Percentiles rank a stretch among this genome's conserved stretches.
phyloP scores from a whole-genome alignment of 2,329 filamentous ascomycete species.

The Cladosporium sp. region DNA sequence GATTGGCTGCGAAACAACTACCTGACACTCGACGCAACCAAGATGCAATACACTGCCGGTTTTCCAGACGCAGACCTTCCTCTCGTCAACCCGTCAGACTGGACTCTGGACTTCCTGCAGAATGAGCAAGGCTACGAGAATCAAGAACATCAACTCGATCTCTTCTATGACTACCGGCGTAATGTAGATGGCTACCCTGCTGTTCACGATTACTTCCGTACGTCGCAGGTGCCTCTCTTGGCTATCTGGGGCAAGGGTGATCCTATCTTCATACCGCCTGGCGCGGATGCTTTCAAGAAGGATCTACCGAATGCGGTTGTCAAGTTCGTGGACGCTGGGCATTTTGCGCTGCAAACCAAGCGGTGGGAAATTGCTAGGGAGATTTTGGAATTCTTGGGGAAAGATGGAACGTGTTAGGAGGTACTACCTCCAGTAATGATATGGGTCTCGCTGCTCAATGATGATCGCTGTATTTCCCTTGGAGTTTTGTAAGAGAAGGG shows the following conservation, averaged over 20 bases:
- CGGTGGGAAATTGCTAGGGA: constrained; percentile 33
- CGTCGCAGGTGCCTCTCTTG: constrained; percentile 49
- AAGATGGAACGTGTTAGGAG: no score
- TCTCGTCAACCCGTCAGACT: constrained; percentile 43
- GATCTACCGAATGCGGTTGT: constrained; percentile 48
- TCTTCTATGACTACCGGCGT: constrained; percentile 54
- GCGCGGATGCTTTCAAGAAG: constrained; percentile 50
- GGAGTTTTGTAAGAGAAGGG: no score
- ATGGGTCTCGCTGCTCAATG: no score
- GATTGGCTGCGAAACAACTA: constrained; percentile 32
- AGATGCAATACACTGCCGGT: constrained; percentile 27
- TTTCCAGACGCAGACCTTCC: constrained; percentile 25
- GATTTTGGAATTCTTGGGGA: constrained; percentile 34
- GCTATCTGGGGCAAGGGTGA: constrained; percentile 58
- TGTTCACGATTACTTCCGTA: constrained; percentile 53
- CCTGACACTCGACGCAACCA: constrained; percentile 37
- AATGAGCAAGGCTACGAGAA: constrained; percentile 43
- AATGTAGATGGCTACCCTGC: constrained; percentile 56
- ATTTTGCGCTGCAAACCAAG: constrained; percentile 49
- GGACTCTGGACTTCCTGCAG: constrained; percentile 42
- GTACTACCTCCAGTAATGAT: no score
- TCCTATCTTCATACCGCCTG: constrained; percentile 45
- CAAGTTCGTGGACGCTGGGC: constrained; percentile 50
- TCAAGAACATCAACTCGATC: constrained; percentile 50
- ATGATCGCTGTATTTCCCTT: no score